These are phyloP conservation scores for Phaeomoniella chlamydospora DNA, from an alignment of 2,329 filamentous ascomycete genomes.

Conservation along the genomic window DNA sequence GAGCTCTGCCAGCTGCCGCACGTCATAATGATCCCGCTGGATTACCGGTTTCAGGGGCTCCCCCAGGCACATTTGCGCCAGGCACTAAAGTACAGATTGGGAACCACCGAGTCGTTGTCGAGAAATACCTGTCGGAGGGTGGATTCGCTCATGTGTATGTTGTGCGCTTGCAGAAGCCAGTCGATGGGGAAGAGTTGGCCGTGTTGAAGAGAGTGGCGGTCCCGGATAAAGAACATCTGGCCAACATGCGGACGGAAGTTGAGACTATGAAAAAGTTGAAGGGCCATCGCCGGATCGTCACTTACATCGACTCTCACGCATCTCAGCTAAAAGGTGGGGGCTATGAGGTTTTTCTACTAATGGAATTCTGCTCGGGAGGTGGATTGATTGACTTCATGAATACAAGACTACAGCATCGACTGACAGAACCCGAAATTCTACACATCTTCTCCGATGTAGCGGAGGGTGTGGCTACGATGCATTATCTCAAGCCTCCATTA, in stretches of 20 bases:
- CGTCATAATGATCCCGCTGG: constrained; percentile 13
- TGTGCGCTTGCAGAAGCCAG: constrained; percentile 65
- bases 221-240: constrained; percentile 85
- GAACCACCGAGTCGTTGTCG: constrained; percentile 79
- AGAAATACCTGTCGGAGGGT: constrained; percentile 94
- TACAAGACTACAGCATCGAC: constrained; percentile 82
- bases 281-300: constrained; percentile 90
- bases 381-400: constrained; percentile 99
- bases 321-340: constrained; percentile 84
- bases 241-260: constrained; percentile 94
- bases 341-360: constrained; percentile 94
- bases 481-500: constrained; percentile 88
- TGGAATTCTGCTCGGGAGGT: constrained; percentile 93
- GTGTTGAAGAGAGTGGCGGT: constrained; percentile 93
- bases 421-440: constrained; percentile 94
- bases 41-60: constrained; percentile 16
- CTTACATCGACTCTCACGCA: constrained; percentile 95
- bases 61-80: constrained; percentile 78
- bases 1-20: constrained; percentile 5
- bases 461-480: constrained; percentile 96
- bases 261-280: constrained; percentile 99
- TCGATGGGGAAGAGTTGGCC: constrained; percentile 65
- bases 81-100: constrained; percentile 97
- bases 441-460: constrained; percentile 94
- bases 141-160: constrained; percentile 98